phyloP scores from a whole-genome alignment of 1,284 basidiomycete genomes.

The Sanghuangporus baumii region DNA sequence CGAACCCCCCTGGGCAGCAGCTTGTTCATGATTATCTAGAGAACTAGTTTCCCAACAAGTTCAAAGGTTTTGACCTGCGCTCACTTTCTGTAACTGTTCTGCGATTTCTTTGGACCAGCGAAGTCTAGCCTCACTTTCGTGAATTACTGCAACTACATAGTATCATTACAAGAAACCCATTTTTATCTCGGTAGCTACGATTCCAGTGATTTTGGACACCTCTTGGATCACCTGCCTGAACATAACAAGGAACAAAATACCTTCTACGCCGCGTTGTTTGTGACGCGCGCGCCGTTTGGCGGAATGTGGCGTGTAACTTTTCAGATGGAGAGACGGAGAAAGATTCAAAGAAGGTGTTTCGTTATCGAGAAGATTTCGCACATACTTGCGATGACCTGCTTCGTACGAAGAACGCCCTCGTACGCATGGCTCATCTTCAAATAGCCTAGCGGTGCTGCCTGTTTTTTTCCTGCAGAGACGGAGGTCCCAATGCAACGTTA shows the following conservation, averaged over 20 bases:
- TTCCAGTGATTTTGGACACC: not conserved
- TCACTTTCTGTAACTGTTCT: too few species aligned
- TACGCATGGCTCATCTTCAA: not conserved
- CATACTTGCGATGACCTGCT: not conserved
- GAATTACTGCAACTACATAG: too few species aligned
- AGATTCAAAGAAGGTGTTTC: not conserved
- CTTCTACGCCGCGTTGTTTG: not conserved
- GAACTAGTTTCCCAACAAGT: too few species aligned
- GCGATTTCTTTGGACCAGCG: too few species aligned
- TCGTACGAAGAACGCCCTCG: not conserved
- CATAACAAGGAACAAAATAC: not conserved
- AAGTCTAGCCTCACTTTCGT: too few species aligned
- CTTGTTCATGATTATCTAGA: too few species aligned
- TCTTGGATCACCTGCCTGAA: not conserved
- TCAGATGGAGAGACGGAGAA: not conserved
- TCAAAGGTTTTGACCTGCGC: too few species aligned
- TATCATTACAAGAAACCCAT: too few species aligned
- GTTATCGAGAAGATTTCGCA: not conserved
- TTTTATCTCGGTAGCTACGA: too few species aligned
- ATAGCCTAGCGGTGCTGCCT: too few species aligned
- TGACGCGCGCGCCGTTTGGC: not conserved
- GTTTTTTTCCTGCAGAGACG: not conserved
- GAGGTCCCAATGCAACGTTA: not conserved
- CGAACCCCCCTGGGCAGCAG: too few species aligned
- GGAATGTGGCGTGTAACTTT: not conserved